These are phyloP conservation scores for Solanum etuberosum DNA, from an alignment of 257 asterid species.

Conservation along the genomic window DNA sequence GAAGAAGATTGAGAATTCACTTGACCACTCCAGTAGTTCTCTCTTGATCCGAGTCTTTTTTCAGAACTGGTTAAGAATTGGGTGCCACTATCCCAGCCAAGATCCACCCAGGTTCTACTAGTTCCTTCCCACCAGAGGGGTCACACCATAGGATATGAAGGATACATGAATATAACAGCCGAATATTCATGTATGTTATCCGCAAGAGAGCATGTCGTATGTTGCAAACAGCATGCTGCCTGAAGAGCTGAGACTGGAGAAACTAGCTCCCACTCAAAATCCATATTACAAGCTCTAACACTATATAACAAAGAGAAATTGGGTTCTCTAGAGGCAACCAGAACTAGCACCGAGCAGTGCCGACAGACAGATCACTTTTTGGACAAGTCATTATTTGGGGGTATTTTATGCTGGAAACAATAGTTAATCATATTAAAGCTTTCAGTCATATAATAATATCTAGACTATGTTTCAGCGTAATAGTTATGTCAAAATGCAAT, in stretches of 20 bases:
- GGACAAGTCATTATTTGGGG: not conserved
- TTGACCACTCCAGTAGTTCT: not conserved
- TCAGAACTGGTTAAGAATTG: not conserved
- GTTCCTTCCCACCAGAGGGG: not conserved
- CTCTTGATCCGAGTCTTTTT: not conserved
- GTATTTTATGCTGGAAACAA: not conserved
- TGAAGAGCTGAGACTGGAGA: not conserved
- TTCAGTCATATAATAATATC: not conserved
- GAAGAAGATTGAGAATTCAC: not conserved
- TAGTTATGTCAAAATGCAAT: not conserved
- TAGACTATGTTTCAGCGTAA: not conserved
- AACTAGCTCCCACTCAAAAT: not conserved
- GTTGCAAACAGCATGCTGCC: not conserved
- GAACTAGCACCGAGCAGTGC: not conserved
- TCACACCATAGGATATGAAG: not conserved
- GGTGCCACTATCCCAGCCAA: not conserved
- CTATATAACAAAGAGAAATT: not conserved
- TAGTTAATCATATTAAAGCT: not conserved
- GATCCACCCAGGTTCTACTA: not conserved
- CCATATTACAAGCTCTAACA: not conserved
- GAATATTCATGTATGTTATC: not conserved
- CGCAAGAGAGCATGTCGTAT: not conserved
- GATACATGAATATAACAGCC: not conserved
- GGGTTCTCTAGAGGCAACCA: not conserved
- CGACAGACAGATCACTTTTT: not conserved